Conservation (phyloP, 306 rosid species). For the Notholithocarpus densiflorus region DNA sequence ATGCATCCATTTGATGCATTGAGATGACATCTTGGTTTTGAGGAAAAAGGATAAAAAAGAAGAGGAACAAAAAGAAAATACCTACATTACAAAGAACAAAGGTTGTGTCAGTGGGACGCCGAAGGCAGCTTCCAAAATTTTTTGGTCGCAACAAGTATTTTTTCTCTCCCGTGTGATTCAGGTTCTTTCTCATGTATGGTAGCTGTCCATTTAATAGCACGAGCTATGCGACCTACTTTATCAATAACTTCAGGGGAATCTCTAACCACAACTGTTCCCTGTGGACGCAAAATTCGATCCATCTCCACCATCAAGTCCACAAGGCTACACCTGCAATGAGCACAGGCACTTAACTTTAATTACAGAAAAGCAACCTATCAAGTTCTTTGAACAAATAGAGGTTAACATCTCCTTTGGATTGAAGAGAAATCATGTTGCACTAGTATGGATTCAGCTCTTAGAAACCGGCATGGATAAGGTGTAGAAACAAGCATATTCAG, state of each 20-base stretch:
- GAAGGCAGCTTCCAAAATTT: constrained; percentile 61
- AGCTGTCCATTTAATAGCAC: constrained; percentile 67
- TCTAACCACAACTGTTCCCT: constrained; percentile 80
- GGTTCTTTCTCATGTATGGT: constrained; percentile 66
- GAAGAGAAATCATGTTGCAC: neutral
- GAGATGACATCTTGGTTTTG: constrained; percentile 30
- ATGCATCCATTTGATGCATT: constrained; percentile 36
- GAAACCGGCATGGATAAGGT: neutral
- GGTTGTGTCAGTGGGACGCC: constrained; percentile 42
- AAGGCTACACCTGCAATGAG: constrained; percentile 69
- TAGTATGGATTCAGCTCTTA: neutral
- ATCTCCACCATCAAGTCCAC: constrained; percentile 95
- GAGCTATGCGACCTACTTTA: constrained; percentile 68
- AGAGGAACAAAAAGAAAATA: constrained; percentile 25
- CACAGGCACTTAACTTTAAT: neutral
- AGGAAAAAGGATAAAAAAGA: neutral
- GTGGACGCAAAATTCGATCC: constrained; percentile 87
- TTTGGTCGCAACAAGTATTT: constrained; percentile 75
- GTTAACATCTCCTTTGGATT: neutral
- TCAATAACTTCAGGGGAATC: constrained; percentile 77
- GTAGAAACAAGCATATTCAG: neutral
- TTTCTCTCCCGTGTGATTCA: constrained; percentile 72
- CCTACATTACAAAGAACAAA: constrained; percentile 29
- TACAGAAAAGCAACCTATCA: neutral
- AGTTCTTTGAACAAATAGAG: neutral